These are phyloP conservation scores for Erodium moschatum DNA, from an alignment of 441 rosid species.

Conservation along the genomic window DNA sequence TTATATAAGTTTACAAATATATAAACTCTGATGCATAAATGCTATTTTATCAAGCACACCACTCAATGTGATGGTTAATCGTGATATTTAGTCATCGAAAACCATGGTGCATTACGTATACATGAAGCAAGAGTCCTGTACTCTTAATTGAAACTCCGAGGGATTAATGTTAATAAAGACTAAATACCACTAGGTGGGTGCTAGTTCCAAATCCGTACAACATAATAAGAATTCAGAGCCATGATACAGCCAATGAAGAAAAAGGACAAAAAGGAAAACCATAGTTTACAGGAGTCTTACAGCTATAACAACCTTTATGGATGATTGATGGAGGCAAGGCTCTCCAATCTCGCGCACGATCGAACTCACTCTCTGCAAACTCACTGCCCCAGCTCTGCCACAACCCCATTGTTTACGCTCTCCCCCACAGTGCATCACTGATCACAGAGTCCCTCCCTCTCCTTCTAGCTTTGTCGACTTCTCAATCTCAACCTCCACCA, in stretches of 20 bases:
- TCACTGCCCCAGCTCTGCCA: slow-evolving; percentile 50
- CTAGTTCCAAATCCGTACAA: slow-evolving; percentile 3
- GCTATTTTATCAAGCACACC: background rate
- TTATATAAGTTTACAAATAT: background rate
- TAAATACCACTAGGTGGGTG: background rate
- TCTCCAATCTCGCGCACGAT: slow-evolving; percentile 74
- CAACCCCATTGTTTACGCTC: slow-evolving; percentile 61
- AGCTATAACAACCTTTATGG: slow-evolving; percentile 63
- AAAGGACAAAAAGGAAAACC: background rate
- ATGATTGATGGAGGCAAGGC: slow-evolving; percentile 72
- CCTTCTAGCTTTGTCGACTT: slow-evolving; percentile 19
- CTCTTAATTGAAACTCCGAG: background rate
- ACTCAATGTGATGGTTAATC: background rate
- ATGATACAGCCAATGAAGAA: background rate
- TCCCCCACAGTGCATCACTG: slow-evolving; percentile 60
- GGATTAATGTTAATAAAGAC: background rate
- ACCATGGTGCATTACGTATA: background rate
- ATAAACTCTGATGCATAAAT: background rate
- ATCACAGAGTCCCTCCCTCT: slow-evolving; percentile 16
- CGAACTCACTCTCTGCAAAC: slow-evolving; percentile 63
- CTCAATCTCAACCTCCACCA: slow-evolving; percentile 17
- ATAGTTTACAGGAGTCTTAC: slow-evolving; percentile 29
- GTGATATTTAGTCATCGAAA: background rate
- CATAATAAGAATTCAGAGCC: background rate
- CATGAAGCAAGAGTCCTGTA: background rate